phyloP scores from a whole-genome alignment of 805 yeast genomes.

The Lipomyces yamadae region DNA sequence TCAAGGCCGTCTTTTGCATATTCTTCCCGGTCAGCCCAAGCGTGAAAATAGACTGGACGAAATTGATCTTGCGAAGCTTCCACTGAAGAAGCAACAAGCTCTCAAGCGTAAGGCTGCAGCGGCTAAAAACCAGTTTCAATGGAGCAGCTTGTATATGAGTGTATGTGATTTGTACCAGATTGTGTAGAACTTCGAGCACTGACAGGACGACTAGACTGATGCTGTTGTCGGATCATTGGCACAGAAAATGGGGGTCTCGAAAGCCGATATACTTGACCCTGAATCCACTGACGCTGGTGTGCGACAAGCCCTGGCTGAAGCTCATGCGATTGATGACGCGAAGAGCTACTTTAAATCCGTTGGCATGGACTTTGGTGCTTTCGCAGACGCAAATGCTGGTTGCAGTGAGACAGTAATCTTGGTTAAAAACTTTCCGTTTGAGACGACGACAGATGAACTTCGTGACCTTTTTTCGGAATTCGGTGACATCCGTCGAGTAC shows the following conservation, averaged over 20 bases:
- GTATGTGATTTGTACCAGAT: background rate
- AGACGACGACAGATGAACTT: slow-evolving; percentile 78
- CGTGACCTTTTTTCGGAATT: slow-evolving; percentile 78
- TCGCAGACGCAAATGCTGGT: slow-evolving; percentile 54
- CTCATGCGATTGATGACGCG: slow-evolving; percentile 91
- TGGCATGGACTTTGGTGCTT: slow-evolving; percentile 81
- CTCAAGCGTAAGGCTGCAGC: slow-evolving; percentile 84
- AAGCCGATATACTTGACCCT: slow-evolving; percentile 85
- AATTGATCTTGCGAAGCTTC: slow-evolving; percentile 86
- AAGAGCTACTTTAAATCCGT: slow-evolving; percentile 81
- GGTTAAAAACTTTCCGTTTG: slow-evolving; percentile 89
- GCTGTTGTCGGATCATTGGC: slow-evolving; percentile 94
- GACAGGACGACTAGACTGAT: slow-evolving; percentile 53
- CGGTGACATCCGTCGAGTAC: slow-evolving; percentile 77
- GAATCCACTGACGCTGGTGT: slow-evolving; percentile 87
- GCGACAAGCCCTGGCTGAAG: slow-evolving; percentile 96
- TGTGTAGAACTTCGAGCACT: background rate
- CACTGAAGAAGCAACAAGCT: slow-evolving; percentile 88
- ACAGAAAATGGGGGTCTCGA: slow-evolving; percentile 75
- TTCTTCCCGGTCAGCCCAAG: slow-evolving; percentile 82
- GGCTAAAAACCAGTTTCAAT: slow-evolving; percentile 81
- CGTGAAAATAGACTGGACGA: slow-evolving; percentile 86
- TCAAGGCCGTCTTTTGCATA: slow-evolving; percentile 92
- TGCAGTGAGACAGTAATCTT: slow-evolving; percentile 80
- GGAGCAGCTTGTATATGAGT: slow-evolving; percentile 93